Base-by-base conservation (phyloP, 208 protist species). In the Trypanosoma caninum region DNA sequence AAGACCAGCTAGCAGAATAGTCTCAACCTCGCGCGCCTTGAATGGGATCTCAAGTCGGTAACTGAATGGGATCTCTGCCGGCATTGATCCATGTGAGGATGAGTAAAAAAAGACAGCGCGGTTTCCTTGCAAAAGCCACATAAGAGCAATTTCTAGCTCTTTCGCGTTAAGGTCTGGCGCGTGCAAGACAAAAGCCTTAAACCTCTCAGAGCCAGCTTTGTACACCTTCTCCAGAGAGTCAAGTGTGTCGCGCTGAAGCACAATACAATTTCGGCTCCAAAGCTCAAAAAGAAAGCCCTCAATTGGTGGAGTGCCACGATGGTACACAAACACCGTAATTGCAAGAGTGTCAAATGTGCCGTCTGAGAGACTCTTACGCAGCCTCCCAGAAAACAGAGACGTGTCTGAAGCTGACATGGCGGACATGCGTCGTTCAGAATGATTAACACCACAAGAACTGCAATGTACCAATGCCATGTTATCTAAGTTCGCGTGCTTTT, bases 91-190 rank as follows among this genome's bases (percentile, higher is more conserved):
- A 10, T 44, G 22, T 25, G 69, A 34, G 22, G 62, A 31, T 0
- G 74, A 42, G 47, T 89, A 80, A 59, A 92, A 92, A 50, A 84
- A 89, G 4, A 92, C 75, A 6, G 79, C 67, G 5, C 79, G 79
- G 2, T 52, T 33, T 27, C 76, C 69, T 22, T 57, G 8, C 30
- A 59, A 40, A 27, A 82, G 37, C 82, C 85, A 92, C 18, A 48
- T 46, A n/a, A 82, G 69, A 38, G 69, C 76, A 4, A 59, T 64
- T 28, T 70, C 18, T 25, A 84, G 35, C 10, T 77, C 62, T n/a
- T 65, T 58, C 20, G 13, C 33, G 14, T 59, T 47, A 2, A 86
- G 46, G 31, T 92, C 85, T 7, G 67, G 65, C 0, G 74, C 79
- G 55, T 84, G 66, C 20, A 92, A 58, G 6, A 92, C 68, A 44